phyloP scores from a whole-genome alignment of 768 basidiomycete species.

The Kwoniella europaea region DNA sequence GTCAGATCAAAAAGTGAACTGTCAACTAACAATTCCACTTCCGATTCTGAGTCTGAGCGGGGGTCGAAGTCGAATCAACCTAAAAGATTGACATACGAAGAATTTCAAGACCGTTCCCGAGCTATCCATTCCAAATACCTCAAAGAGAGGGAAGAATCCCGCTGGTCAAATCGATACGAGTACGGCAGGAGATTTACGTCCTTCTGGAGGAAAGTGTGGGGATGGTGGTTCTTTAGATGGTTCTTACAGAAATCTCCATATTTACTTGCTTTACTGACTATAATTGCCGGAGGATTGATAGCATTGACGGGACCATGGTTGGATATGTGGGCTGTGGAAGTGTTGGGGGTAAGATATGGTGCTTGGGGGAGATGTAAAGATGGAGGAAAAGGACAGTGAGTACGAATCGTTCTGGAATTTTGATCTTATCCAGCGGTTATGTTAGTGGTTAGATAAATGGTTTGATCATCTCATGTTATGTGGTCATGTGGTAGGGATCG shows the following conservation, averaged over 20 bases:
- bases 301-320: constrained; percentile 13
- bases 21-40: no score
- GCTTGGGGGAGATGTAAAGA: constrained; percentile 22
- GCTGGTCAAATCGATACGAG: background rate
- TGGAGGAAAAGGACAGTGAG: constrained; percentile 5
- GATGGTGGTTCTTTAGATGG: constrained; percentile 8
- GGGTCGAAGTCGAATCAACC: no score
- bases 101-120: background rate
- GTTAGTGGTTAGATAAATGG: no score
- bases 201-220: background rate
- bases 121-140: background rate
- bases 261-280: constrained; percentile 4
- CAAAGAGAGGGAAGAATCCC: background rate
- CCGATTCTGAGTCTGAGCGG: no score
- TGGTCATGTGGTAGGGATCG: no score
- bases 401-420: background rate
- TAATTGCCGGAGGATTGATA: background rate
- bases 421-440: background rate
- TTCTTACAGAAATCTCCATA: constrained; percentile 7
- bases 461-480: no score
- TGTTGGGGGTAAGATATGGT: constrained; percentile 7
- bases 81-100: background rate
- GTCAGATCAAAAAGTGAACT: no score
- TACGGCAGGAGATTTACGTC: background rate
- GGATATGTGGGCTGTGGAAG: constrained; percentile 16